Base-by-base conservation (phyloP, 176 grass and related monocot genomes). In the Hsuehochloa calcarea region DNA sequence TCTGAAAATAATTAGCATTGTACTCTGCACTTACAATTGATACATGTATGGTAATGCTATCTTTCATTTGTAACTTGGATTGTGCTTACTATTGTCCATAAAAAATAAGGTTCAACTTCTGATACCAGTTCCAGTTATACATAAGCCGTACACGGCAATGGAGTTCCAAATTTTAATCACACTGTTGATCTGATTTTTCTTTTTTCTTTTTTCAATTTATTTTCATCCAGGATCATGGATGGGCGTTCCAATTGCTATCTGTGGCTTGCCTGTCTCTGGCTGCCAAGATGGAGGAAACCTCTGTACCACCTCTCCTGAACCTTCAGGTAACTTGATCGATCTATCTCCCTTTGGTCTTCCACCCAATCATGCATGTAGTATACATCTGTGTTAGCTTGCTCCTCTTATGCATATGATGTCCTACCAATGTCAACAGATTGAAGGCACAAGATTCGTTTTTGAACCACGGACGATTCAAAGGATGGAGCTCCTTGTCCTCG, bases 401-500 rank as follows among this genome's bases (percentile, higher is more conserved):
- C 25, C 8, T 1, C 26, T 74, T 52, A 67, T 35, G 71, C 46
- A 35, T 54, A 19, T 22, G 44, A 51, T 60, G 6, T 8, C 29
- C 52, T 16, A 55, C 14, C 46, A 40, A 68, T 68, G 31, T 11
- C 64, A 17, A 40, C 13, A 94, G 92, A 88, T 84, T 39, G 87
- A 88, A 37, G 67, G 70, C 49, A 65, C 84, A 39, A 85, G 76
- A 68, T 87, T 61, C 80, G 56, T 93, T 16, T 93, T 93, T 26
- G 91, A 93, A 35, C 82, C 91, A 73, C 74, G 70, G 44, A 93
- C 85, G 8, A 77, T 93, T 25, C 79, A 52, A 44, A 84, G 88
- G 46, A 93, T 93, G 91, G 91, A 93, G 91, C 89, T 90, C 39
- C 82, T 93, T 43, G 85, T 93, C 65, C 88, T 93, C 6, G 34